Conservation (phyloP, 225 moss, liverwort and hornwort genomes). For the Pseudoscleropodium purum region DNA sequence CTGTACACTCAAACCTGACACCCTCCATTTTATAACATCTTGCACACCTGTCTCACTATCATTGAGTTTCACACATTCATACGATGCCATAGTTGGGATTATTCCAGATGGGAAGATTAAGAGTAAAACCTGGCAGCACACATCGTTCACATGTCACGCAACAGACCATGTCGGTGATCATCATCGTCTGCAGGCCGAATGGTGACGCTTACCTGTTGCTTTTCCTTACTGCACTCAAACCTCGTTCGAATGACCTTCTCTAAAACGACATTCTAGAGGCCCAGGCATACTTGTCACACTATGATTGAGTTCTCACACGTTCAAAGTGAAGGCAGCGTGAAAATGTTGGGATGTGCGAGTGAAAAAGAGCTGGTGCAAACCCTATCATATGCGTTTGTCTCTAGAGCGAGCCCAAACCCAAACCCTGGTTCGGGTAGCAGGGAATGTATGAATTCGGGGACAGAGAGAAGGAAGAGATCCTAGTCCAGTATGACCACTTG, state of each 20-base stretch:
- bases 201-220: neutral
- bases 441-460: neutral
- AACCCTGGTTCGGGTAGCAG: conserved; percentile 9
- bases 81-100: neutral
- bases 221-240: neutral
- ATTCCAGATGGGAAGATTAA: neutral
- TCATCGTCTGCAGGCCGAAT: neutral
- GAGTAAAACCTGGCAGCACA: neutral
- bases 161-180: neutral
- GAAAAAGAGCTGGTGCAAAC: conserved; percentile 2
- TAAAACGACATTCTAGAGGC: neutral
- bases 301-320: neutral
- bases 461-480: neutral
- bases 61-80: neutral
- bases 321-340: neutral
- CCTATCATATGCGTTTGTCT: conserved; percentile 6
- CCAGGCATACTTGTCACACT: neutral
- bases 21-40: neutral
- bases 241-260: neutral
- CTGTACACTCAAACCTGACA: neutral
- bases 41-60: neutral
- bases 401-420: neutral
- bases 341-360: neutral
- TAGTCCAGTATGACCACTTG: neutral
- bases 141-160: neutral